phyloP scores from a whole-genome alignment of 768 basidiomycete genomes.

The Crepidotus variabilis region DNA sequence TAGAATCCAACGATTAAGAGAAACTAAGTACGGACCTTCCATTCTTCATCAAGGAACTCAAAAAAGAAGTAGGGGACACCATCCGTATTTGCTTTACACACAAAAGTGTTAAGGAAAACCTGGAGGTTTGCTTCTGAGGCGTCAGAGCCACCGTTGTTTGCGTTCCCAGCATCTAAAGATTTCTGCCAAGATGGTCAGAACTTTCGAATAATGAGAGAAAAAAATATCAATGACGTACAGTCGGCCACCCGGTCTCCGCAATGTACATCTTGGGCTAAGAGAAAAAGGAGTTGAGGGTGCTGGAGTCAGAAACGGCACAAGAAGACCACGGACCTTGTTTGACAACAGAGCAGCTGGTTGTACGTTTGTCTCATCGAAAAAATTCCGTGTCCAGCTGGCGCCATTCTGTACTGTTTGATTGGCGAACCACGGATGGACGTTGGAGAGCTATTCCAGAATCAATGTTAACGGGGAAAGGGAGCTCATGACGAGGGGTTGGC shows the following conservation, averaged over 20 bases:
- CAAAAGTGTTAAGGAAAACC: constrained; percentile 79
- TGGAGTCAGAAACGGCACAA: not conserved
- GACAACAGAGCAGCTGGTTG: constrained; percentile 48
- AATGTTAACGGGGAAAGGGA: not conserved
- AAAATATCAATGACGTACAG: constrained; percentile 38
- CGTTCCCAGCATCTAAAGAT: constrained; percentile 52
- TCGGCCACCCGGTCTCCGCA: constrained; percentile 86
- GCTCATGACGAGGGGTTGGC: constrained; percentile 16
- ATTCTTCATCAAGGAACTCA: constrained; percentile 74
- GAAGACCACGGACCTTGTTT: constrained; percentile 43
- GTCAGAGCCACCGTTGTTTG: constrained; percentile 56
- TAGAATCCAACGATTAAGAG: not conserved
- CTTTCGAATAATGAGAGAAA: not conserved
- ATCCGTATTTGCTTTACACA: constrained; percentile 83
- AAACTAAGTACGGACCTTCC: constrained; percentile 47
- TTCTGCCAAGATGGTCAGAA: constrained; percentile 32
- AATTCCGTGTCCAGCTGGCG: constrained; percentile 76
- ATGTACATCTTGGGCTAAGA: constrained; percentile 74
- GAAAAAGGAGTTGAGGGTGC: not conserved
- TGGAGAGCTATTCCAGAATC: constrained; percentile 56
- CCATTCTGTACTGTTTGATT: constrained; percentile 64
- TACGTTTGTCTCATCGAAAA: constrained; percentile 72
- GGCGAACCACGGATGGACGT: constrained; percentile 94
- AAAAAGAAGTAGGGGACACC: constrained; percentile 86
- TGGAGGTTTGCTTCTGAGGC: constrained; percentile 64